Evolutionary conservation across 176 grass and related monocot species (phyloP).

Genomic region (Guadua angustifolia): DNA sequence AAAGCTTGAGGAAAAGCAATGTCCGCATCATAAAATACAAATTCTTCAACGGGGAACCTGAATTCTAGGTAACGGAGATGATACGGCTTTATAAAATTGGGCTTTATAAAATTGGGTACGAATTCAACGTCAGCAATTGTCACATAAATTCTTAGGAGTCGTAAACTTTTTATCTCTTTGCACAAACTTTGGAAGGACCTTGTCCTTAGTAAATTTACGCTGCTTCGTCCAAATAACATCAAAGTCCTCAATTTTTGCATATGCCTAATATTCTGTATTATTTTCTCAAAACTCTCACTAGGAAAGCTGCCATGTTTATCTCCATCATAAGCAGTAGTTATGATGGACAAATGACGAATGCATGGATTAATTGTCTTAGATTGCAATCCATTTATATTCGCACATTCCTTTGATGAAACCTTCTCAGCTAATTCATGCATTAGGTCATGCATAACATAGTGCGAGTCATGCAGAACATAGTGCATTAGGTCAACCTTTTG

Average conservation of each 20-base stretch:
- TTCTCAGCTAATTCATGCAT: too few relatives aligned
- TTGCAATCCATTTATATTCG: too few relatives aligned
- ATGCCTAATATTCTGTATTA: too few relatives aligned
- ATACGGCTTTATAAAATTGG: background rate
- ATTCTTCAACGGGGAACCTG: too few relatives aligned
- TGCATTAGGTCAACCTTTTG: background rate
- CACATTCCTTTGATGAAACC: too few relatives aligned
- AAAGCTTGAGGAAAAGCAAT: background rate
- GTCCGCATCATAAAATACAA: too few relatives aligned
- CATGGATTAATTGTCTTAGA: too few relatives aligned
- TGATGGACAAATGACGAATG: too few relatives aligned
- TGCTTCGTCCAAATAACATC: slow-evolving; percentile 11
- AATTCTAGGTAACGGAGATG: slow-evolving; percentile 43
- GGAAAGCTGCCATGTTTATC: too few relatives aligned
- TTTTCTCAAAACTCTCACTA: too few relatives aligned
- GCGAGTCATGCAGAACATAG: slow-evolving; percentile 25
- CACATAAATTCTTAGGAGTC: slow-evolving; percentile 1
- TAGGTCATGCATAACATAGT: slow-evolving; percentile 35
- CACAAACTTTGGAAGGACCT: background rate
- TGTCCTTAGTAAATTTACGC: background rate
- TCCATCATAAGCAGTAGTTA: too few relatives aligned
- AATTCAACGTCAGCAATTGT: background rate
- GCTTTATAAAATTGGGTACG: background rate
- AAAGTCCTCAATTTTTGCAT: slow-evolving; percentile 13
- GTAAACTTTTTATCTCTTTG: background rate